Evolutionary conservation across 805 yeast genomes (phyloP), one percentile per base, ranked within the genome.

Genomic region (Lachancea sp.): DNA sequence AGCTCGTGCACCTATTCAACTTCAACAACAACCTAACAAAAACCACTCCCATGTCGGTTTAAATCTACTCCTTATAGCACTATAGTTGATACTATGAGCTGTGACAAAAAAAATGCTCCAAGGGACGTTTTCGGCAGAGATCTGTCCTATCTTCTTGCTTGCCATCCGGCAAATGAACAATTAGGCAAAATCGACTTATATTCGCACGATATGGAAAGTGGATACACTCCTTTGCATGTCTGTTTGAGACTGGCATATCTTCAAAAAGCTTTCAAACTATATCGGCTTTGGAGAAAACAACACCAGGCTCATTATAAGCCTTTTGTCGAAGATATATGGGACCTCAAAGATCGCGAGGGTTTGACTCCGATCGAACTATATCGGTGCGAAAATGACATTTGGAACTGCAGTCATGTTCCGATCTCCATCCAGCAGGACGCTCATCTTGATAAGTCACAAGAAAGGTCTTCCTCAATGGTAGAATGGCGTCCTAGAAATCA

Each of bases 171-270:
- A 8, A 4, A 35, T n/a, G 42, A 42, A 9, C 37, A 49, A 27
- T 49, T 49, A 11, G 43, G 48, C 13, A 39, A 48, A 8, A 44
- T 59, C 9, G 78, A 79, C 43, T 52, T 72, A 2, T 53, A 65
- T 2, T 55, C 73, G 0, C 63, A 69, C 2, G 96, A 90, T 60
- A 68, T 68, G 42, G 96, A 89, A 62, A 86, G 78, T 57, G 84
- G 87, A 1, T 89, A 95, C 83, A 84, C 85, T 36, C 78, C 87
- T 20, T 68, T 90, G 25, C 96, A 90, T 61, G 75, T 79, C 48
- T 78, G 88, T 3, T 66, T 64, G 31, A 56, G 47, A 38, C 41
- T 39, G 17, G 66, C 72, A 49, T 41, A 62, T 55, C 33, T 44
- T 13, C 43, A 58, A 44, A 55, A 69, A 55, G 51, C 62, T 9